Percentiles rank a stretch among this genome's conserved stretches.
Evolutionary conservation across 768 basidiomycete species (phyloP).

Genomic region (Trametes punicea): DNA sequence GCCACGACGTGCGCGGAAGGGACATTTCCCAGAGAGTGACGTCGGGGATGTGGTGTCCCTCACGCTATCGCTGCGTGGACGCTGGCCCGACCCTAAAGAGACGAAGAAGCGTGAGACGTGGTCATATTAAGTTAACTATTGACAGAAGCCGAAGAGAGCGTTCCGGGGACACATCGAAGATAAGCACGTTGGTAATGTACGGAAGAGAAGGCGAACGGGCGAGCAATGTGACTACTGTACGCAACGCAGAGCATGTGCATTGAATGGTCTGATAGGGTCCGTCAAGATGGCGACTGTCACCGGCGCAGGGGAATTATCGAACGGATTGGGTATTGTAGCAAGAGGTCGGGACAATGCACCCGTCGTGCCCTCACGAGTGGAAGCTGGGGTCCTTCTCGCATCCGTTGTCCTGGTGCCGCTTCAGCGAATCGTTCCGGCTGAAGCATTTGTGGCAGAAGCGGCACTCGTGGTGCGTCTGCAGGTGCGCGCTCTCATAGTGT

Average conservation of each 20-base stretch:
- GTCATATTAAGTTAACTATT: conserved; percentile 10
- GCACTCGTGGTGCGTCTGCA: conserved; percentile 63
- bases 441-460: conserved; percentile 74
- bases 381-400: conserved; percentile 59
- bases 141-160: conserved; percentile 10
- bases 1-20: background rate
- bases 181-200: conserved; percentile 7
- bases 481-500: conserved; percentile 75
- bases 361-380: conserved; percentile 13
- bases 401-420: conserved; percentile 79
- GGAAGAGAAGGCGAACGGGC: background rate
- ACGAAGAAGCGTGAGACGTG: background rate
- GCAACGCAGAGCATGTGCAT: background rate
- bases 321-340: conserved; percentile 9
- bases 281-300: conserved; percentile 2
- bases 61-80: background rate
- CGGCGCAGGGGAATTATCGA: background rate
- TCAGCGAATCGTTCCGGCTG: conserved; percentile 75
- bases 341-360: conserved; percentile 3
- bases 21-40: background rate
- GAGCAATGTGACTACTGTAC: background rate
- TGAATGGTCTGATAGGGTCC: background rate
- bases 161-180: background rate
- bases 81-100: background rate
- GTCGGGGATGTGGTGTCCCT: background rate